Evolutionary conservation across 1,284 basidiomycete species (phyloP).

Genomic region (Rhodotorula sp.): DNA sequence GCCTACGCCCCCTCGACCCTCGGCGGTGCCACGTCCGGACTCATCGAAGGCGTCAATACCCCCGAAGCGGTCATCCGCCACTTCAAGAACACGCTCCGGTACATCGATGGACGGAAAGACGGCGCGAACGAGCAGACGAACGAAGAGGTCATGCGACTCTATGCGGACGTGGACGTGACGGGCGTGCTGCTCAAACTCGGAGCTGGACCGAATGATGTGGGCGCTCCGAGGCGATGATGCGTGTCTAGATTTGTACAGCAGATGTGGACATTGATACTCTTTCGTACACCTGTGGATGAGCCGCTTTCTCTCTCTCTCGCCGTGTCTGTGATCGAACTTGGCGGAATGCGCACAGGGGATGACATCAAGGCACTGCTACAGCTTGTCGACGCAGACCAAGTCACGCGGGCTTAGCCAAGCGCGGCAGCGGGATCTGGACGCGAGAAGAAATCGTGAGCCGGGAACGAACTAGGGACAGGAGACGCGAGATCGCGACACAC

Average conservation of each 20-base stretch:
- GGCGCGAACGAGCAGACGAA: conserved; percentile 20
- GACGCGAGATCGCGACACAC: not conserved
- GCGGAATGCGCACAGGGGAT: too few relatives aligned
- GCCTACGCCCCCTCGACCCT: conserved; percentile 48
- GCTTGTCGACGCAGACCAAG: not conserved
- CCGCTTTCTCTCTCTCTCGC: not conserved
- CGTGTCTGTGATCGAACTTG: too few relatives aligned
- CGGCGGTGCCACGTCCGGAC: conserved; percentile 63
- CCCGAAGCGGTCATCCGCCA: conserved; percentile 89
- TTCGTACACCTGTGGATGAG: not conserved
- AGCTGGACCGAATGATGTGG: not conserved
- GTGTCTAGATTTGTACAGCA: not conserved
- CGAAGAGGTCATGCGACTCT: conserved; percentile 20
- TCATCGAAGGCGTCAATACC: conserved; percentile 84
- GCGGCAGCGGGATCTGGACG: not conserved
- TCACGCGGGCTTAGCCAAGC: not conserved
- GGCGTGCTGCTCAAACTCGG: conserved; percentile 34
- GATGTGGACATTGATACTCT: too few relatives aligned
- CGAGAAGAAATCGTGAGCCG: not conserved
- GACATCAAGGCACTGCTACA: too few relatives aligned
- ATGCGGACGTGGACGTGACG: conserved; percentile 34
- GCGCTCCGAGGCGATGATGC: not conserved
- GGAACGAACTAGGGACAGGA: too few relatives aligned
- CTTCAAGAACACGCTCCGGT: conserved; percentile 82
- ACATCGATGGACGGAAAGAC: conserved; percentile 73